Base-by-base conservation (phyloP, 2,329 filamentous ascomycete genomes). In the Didymella lethalis region DNA sequence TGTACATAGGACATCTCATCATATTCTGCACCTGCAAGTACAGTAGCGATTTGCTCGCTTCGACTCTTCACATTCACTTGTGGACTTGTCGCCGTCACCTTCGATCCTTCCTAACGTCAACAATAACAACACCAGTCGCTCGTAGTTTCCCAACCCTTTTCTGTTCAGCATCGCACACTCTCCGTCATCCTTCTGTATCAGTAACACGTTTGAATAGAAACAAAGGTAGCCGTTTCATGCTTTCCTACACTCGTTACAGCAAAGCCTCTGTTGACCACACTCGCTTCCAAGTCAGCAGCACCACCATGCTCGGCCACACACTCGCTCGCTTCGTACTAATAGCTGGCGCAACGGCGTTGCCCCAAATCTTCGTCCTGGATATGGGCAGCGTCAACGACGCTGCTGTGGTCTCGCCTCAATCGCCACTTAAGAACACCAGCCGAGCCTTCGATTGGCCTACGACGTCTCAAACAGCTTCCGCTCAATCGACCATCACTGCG, bases 1-100 rank as follows among this genome's bases (percentile, higher is more conserved):
- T 66, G 58, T 64, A 54, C 53, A 66, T 64, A 69, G 43, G 57
- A 50, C 32, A 61, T 54, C 54, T 61, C 38, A 48, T 44, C 41
- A 53, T 40, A 45, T 18, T 47, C 28, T 47, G 46, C 51, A 44
- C 47, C 34, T 50, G 26, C 44, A 50, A 31, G 18, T 54, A 59
- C 47, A 61, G 63, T 58, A 62, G 59, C 38, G 54, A 46, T 25
- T 34, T 29, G 23, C 44, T 28, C 49, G 11, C 28, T 41, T 7
- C 18, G 4, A n/a, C 29, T 45, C 10, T 44, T 38, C 41, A 44
- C 25, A 0, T 63, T 63, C 61, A 63, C 57, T 31, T 48, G 26
- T 23, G 8, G 10, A 11, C 36, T 45, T 59, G n/a, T 23, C 52
- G 47, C 54, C 36, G 10, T 48, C 34, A 48, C 45, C 8, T 1